Base-by-base conservation (phyloP, 1,284 basidiomycete genomes). In the Ceratobasidium theobromae region DNA sequence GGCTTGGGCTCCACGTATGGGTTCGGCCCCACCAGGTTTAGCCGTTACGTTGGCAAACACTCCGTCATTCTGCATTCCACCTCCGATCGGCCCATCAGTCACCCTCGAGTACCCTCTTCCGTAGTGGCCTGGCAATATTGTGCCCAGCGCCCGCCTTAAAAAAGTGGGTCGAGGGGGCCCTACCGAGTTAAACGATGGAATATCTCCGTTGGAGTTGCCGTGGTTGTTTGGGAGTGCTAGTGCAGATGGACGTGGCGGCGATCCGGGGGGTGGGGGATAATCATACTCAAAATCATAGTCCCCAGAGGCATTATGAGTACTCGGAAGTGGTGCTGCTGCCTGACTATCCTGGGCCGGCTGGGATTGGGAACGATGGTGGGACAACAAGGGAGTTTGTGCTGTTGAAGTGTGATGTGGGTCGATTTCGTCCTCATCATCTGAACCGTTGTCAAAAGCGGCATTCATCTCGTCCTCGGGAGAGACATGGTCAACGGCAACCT, bases 11-110 rank as follows among this genome's bases (percentile, higher is more conserved):
- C 83, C 69, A 81, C 80, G 23, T 78, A 78, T 43, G 71, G 77
- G 66, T 23, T 45, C 49, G 27, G 64, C 38, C 21, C 66, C 65
- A 30, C 57, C 81, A 0, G 96, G 95, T 75, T 98, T 96, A 0
- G 96, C 97, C 69, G 86, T 88, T 38, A 99, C 86, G 74, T 99
- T 99, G 48, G 91, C 88, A 76, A 98, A 99, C 4, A 99, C 95
- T 12, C 96, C 96, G 72, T 97, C 95, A 72, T 96, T 95, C 48
- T 91, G 86, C 8, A 81, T 83, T 0, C 94, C 94, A 1, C 92
- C 89, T 16, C 91, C 94, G n/a, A 81, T 72, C 6, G 76, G 73
- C 5, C 74, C 66, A 1, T 67, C 70, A n/a, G 53, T 53, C 62
- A 77, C 70, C 69, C 71, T 52, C 71, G 73, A 72, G 69, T 28